Evolutionary conservation across 305 asterid species (phyloP).

Genomic region (Withania somnifera): DNA sequence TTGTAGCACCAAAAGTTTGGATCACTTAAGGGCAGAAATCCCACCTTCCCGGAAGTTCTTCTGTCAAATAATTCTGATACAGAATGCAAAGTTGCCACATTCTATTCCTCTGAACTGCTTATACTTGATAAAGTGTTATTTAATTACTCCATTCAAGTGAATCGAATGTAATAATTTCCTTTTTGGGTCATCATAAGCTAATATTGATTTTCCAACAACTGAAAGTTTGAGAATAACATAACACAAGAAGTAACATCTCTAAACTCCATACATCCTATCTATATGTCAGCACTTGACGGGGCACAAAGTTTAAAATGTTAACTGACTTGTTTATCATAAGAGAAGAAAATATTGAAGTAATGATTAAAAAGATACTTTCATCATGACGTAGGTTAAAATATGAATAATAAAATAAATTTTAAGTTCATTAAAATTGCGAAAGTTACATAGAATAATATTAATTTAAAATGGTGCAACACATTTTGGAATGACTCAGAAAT

Average conservation of each 20-base stretch:
- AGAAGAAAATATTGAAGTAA: background rate
- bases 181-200: background rate
- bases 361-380: background rate
- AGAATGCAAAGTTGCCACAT: background rate
- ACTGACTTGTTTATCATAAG: background rate
- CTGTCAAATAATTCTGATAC: background rate
- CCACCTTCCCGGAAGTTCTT: background rate
- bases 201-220: background rate
- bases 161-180: background rate
- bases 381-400: background rate
- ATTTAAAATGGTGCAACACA: background rate
- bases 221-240: background rate
- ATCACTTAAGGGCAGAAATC: background rate
- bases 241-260: background rate
- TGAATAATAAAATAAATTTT: background rate
- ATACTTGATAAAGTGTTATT: background rate
- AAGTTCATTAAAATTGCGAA: background rate
- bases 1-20: background rate
- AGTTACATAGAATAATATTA: background rate
- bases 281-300: background rate
- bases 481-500: background rate
- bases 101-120: background rate
- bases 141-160: background rate
- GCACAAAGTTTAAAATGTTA: background rate
- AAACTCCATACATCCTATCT: background rate